Percentiles rank a stretch among this genome's conserved stretches.
Conservation (phyloP, 495 filamentous ascomycete species). For the Neurospora sp. region DNA sequence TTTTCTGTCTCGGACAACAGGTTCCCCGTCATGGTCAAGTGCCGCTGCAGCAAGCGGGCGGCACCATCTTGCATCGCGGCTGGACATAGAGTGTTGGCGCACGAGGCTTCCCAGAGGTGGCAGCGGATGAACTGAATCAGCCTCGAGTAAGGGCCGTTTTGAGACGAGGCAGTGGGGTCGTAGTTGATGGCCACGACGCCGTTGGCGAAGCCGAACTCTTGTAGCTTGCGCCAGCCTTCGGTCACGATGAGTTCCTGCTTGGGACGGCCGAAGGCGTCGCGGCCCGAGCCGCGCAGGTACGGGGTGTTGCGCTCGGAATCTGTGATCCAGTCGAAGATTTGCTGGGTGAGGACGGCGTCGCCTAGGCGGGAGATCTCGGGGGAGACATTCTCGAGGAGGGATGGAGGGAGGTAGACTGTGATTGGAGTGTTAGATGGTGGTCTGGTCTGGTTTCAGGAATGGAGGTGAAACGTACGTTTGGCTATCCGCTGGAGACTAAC, state of each 20-base stretch:
- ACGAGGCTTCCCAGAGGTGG: conserved; percentile 55
- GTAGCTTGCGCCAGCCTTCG: conserved; percentile 48
- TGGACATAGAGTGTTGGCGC: conserved; percentile 54
- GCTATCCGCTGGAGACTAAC: conserved; percentile 31
- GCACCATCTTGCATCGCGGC: conserved; percentile 65
- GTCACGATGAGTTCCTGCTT: conserved; percentile 39
- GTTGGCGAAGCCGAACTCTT: conserved; percentile 41
- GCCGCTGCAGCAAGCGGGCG: conserved; percentile 46
- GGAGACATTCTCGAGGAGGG: conserved; percentile 22
- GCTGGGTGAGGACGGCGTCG: conserved; percentile 33
- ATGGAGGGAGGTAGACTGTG: conserved; percentile 36
- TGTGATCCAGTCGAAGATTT: conserved; percentile 40
- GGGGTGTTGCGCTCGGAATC: conserved; percentile 53
- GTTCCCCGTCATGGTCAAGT: conserved; percentile 24
- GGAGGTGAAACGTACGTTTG: conserved; percentile 20
- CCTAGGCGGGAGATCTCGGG: conserved; percentile 33
- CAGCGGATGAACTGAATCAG: conserved; percentile 45
- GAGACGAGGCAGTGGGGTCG: conserved; percentile 23
- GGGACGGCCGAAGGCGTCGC: conserved; percentile 41
- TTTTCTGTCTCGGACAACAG: conserved; percentile 18
- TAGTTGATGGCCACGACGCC: conserved; percentile 45
- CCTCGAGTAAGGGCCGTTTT: conserved; percentile 34
- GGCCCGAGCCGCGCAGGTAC: conserved; percentile 35
- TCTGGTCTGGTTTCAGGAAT: not conserved
- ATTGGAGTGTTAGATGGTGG: not conserved